Base-by-base conservation (phyloP, 2,329 filamentous ascomycete species). In the Biscogniauxia marginata region DNA sequence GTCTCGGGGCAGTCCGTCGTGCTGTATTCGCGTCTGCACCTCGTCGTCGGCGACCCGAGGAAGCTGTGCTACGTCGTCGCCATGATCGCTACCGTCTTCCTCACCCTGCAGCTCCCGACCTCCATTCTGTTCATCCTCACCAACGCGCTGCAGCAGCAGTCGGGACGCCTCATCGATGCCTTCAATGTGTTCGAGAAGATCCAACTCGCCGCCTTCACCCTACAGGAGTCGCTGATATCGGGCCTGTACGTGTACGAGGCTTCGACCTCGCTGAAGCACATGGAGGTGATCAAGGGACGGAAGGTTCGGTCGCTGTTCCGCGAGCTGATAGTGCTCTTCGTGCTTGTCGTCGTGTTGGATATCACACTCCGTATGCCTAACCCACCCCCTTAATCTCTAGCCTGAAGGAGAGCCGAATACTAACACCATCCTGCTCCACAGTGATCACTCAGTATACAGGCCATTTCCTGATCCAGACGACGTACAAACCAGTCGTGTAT, bases 11-110 rank as follows among this genome's bases (percentile, higher is more conserved):
- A 84, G 63, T 78, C 79, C 0, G 61, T 83, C 16, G 81, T 85
- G 4, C 72, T 85, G 2, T 85, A 82, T 69, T 87, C 84, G 49
- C 78, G 85, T 20, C 76, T 86, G 8, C 80, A 88, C 63, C 73
- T 87, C 13, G 77, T 88, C 22, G 75, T 85, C 13, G 76, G 74
- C 7, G 77, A 81, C 71, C 53, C 76, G 3, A 66, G 72, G 8
- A 69, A 79, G 20, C 71, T 84, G 1, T 74, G 73, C 3, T 77
- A 72, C 45, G 76, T 84, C 1, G 73, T 85, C 13, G 75, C 70
- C 54, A 83, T 87, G 74, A 82, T 88, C 53, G 75, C 86, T 49
- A 71, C 76, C 58, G 78, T 84, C 61, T 73, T 76, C n/a, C 55
- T 86, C 44, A 59, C 84, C 47, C 68, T 84, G 13, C 79, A 85